A percentile compares a stretch with the other conserved stretches of the same genome.
phyloP scores from a whole-genome alignment of 2,329 filamentous ascomycete species.

The Fusarium foetens region DNA sequence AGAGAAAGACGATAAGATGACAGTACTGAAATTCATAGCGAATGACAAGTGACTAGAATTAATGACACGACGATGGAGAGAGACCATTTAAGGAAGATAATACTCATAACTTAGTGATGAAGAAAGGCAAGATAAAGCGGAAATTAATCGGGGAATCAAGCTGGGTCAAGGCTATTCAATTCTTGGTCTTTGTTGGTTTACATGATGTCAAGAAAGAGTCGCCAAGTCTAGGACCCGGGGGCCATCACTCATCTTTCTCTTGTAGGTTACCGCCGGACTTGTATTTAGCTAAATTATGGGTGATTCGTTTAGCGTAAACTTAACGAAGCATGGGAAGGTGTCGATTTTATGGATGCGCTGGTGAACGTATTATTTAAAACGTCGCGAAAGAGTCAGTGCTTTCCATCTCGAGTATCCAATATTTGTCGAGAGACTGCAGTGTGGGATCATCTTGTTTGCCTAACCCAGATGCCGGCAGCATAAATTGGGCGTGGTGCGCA shows the following conservation, averaged over 20 bases:
- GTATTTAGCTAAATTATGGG: too few species aligned
- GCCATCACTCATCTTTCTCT: not conserved
- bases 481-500: too few species aligned
- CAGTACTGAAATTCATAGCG: not conserved
- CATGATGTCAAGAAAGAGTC: not conserved
- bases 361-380: too few species aligned
- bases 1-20: not conserved
- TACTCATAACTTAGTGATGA: not conserved
- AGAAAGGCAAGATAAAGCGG: not conserved
- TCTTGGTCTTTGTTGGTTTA: not conserved
- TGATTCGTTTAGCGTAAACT: too few species aligned
- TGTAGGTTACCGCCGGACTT: not conserved
- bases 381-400: too few species aligned
- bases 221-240: not conserved
- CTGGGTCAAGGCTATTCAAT: not conserved
- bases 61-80: not conserved
- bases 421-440: too few species aligned
- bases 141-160: not conserved
- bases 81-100: not conserved
- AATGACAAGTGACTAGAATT: not conserved
- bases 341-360: too few species aligned
- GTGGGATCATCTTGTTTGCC: too few species aligned
- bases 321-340: too few species aligned
- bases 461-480: too few species aligned
- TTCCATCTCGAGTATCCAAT: too few species aligned